Conservation (phyloP, 139 green algal genomes). For the Closterium sp. region DNA sequence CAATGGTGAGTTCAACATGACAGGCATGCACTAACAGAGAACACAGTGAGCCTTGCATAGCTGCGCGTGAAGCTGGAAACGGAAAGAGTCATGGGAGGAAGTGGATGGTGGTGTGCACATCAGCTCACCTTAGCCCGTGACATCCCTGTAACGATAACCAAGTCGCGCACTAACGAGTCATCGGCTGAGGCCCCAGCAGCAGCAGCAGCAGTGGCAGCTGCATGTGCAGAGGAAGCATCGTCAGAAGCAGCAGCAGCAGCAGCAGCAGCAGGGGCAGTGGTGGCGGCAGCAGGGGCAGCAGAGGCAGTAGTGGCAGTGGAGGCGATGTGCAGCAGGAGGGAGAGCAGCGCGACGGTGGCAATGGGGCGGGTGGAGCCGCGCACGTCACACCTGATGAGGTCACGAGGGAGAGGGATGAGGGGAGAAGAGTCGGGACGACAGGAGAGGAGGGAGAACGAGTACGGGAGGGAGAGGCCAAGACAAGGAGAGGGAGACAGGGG, state of each 20-base stretch:
- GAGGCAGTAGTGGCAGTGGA: background rate
- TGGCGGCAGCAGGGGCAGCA: too few species aligned
- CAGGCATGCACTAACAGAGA: too few species aligned
- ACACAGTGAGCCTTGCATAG: background rate
- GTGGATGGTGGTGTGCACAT: background rate
- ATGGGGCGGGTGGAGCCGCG: background rate
- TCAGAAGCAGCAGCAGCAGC: background rate
- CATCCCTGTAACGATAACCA: background rate
- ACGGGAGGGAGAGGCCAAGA: background rate
- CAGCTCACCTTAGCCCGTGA: background rate
- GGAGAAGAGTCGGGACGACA: background rate
- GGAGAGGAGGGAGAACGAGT: background rate
- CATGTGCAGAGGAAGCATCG: background rate
- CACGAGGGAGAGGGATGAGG: background rate
- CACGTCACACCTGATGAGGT: conserved; percentile 32
- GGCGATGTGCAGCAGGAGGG: background rate
- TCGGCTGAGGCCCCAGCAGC: background rate
- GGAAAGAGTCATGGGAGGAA: background rate
- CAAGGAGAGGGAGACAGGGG: background rate
- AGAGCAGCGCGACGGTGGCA: background rate
- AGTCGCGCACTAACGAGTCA: background rate
- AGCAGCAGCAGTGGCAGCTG: background rate
- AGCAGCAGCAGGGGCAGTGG: background rate
- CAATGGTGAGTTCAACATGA: too few species aligned
- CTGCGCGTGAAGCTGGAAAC: background rate